A percentile compares a stretch with the other conserved stretches of the same genome.
phyloP scores from a whole-genome alignment of 2,329 filamentous ascomycete genomes.

The Calonectria hawksworthii region DNA sequence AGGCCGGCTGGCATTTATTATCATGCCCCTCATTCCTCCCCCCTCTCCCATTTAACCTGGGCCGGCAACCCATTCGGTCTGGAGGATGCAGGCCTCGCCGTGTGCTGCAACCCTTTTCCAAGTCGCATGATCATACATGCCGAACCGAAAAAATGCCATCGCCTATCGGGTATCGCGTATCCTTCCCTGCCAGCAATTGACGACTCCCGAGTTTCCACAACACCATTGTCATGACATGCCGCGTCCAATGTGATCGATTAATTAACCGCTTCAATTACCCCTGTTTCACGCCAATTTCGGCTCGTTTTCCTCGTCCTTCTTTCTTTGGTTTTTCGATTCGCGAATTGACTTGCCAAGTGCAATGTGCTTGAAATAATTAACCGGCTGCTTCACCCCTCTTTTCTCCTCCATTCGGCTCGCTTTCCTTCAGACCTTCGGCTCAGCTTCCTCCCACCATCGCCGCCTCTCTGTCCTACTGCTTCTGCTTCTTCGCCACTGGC shows the following conservation, averaged over 20 bases:
- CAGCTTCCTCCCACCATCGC: background rate
- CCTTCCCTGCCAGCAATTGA: background rate
- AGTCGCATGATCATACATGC: slow-evolving; percentile 4
- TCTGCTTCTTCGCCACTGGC: slow-evolving; percentile 42
- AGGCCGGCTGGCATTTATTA: slow-evolving; percentile 10
- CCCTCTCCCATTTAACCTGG: slow-evolving; percentile 12
- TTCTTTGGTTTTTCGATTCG: background rate
- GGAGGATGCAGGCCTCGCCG: slow-evolving; percentile 13
- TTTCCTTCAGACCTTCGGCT: background rate
- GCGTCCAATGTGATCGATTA: slow-evolving; percentile 1
- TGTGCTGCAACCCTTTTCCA: slow-evolving; percentile 23
- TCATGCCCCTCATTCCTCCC: slow-evolving; percentile 5
- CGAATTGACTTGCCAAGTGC: background rate
- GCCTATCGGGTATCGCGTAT: slow-evolving; percentile 36
- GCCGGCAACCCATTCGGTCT: slow-evolving; percentile 3
- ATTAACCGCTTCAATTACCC: slow-evolving; percentile 7
- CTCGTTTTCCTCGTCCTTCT: background rate
- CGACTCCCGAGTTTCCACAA: slow-evolving; percentile 19
- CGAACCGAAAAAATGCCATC: slow-evolving; percentile 25
- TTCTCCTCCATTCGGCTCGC: background rate
- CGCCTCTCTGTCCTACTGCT: slow-evolving; percentile 38
- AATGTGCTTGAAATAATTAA: background rate
- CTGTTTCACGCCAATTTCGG: slow-evolving; percentile 5
- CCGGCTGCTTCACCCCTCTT: background rate
- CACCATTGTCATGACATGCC: slow-evolving; percentile 3